Base-by-base conservation (phyloP, 768 basidiomycete species). In the Ephemerocybe angulata region DNA sequence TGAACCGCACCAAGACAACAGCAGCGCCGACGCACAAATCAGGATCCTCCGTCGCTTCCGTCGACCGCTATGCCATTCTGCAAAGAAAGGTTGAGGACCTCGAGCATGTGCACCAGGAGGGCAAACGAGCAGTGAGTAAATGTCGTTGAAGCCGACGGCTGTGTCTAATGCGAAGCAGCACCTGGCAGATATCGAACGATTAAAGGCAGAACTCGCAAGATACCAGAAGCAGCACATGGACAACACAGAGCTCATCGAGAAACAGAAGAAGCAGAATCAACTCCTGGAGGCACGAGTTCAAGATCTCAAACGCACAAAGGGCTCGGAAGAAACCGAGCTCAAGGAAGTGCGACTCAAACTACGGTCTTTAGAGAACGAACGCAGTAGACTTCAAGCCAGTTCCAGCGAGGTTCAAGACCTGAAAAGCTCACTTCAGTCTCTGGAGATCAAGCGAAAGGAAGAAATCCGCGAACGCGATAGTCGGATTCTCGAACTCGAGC, bases 31-130 rank as follows among this genome's bases (percentile, higher is more conserved):
- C 52, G 29, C 11, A 48, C 27, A 66, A 65, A 53, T 55, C 57
- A n/a, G 44, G 57, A 7, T 52, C 54, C 43, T 41, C 63, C 12
- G 60, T 60, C 67, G 22, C 66, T 12, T 58, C 61, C 2, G 66
- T 64, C 6, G 84, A 87, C 53, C 75, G 79, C 19, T 84, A 84
- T 60, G 74, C 77, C 6, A 55, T 67, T 15, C 76, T 89, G 21
- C 80, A 86, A 63, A 76, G 74, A 57, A 85, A 85, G 60, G 76
- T 90, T 0, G 83, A 86, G 30, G 82, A 86, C 15, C 65, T 88
- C 5, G 84, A 88, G 68, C 70, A 67, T 52, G 66, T 83, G n/a
- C 85, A 86, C 62, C 67, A 74, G 35, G 85, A 88, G 3, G 80
- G 78, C 54, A 89, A 87, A 78, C 84, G 79, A 73, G 55, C 73